Percentiles rank a stretch among this genome's conserved stretches.
Conservation (phyloP, 164 flowering plant genomes). For the Vitis cinerea region DNA sequence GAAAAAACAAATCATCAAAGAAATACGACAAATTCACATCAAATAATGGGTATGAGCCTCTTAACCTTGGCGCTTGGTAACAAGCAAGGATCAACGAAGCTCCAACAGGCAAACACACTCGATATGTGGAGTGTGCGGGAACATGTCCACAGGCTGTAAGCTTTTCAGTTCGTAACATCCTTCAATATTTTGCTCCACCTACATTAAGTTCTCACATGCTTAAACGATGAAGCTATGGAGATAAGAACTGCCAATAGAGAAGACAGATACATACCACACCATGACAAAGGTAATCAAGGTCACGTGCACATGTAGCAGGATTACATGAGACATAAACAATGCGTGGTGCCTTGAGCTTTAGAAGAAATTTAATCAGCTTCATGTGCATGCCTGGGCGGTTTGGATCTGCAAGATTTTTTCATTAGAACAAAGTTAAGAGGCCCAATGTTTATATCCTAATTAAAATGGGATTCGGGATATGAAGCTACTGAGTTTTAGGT, state of each 20-base stretch:
- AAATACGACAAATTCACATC: too few species aligned
- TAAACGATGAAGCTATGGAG: neutral
- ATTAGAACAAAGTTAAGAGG: neutral
- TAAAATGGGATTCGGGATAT: too few species aligned
- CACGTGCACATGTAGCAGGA: constrained; percentile 98
- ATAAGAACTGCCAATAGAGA: neutral
- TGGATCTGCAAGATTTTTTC: constrained; percentile 65
- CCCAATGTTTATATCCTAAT: neutral
- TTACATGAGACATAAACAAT: constrained; percentile 94
- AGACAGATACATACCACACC: constrained; percentile 58
- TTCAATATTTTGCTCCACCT: constrained; percentile 65
- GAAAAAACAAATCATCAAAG: too few species aligned
- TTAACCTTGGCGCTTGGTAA: neutral
- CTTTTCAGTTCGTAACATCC: constrained; percentile 82
- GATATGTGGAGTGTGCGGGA: constrained; percentile 98
- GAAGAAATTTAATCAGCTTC: constrained; percentile 80
- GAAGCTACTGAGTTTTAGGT: too few species aligned
- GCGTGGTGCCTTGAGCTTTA: constrained; percentile 69
- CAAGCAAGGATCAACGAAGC: constrained; percentile 39
- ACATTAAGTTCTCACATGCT: constrained; percentile 19
- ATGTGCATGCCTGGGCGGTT: constrained; percentile 99
- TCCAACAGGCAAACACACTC: constrained; percentile 92
- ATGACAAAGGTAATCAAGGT: constrained; percentile 95
- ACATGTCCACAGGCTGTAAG: constrained; percentile 97
- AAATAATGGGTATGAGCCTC: too few species aligned